Evolutionary conservation across 208 protist species (phyloP), one percentile per base, ranked within the genome.

Genomic region (Porcisia hertigi): DNA sequence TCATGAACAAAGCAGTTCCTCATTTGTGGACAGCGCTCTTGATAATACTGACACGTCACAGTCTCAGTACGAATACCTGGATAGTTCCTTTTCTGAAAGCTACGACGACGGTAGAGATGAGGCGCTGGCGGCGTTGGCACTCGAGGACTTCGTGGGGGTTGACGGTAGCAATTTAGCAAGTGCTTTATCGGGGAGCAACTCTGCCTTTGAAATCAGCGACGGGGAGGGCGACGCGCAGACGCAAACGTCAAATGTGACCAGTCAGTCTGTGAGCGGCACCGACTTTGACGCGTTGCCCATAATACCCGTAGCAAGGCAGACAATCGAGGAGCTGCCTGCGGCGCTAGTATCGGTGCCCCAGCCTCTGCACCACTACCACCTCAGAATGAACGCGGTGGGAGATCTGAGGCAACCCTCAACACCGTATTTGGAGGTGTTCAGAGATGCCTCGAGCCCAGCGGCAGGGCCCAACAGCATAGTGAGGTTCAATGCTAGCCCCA

Each of bases 261-360:
- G 77, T 63, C 77, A 69, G 72, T 77, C 77, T 18, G 65, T 76
- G 41, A 82, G 77, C 72, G 77, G 77, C 3, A 67, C 77, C 41
- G 77, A 82, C 66, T 82, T 82, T 57, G 72, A 82, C 52, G 77
- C 72, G 9, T n/a, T 82, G 54, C 66, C 77, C 3, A 82, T 82
- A 14, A 65, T 67, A 39, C 77, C 66, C 16, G 73, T 74, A 45
- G 72, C 77, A 11, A 77, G 73, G 72, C 77, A 62, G 59, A 71
- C 71, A 12, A 82, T 73, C 41, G 77, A 76, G 34, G 72, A 41
- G 8, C 47, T 71, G 5, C 36, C 41, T n/a, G 62, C 49, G 30
- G 30, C 63, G 53, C 16, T 52, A 34, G 11, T 49, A 5, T 39
- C 59, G 18, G 57, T 14, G 20, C 18, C 65, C 52, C 14, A 45